These are phyloP conservation scores for Jimgerdemannia flammicorona DNA, from an alignment of 192 early-diverging fungal species.

Conservation along the genomic window DNA sequence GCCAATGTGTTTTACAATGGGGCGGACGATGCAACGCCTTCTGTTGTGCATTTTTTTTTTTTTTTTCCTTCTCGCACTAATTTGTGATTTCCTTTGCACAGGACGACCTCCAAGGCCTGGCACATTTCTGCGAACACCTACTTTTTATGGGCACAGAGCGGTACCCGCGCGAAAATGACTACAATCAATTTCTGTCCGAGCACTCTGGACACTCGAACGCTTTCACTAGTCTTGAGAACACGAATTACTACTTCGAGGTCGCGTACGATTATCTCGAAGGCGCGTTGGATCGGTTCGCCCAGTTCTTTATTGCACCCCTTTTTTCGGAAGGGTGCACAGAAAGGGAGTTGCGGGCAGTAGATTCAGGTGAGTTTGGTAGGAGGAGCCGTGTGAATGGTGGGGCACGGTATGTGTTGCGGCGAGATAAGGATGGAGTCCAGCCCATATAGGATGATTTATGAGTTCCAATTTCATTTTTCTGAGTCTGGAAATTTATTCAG, in stretches of 20 bases:
- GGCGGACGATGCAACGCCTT: no score
- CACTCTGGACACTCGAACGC: conserved; percentile 83
- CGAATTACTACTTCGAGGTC: conserved; percentile 90
- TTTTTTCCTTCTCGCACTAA: no score
- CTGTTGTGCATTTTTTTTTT: no score
- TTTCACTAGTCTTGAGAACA: conserved; percentile 72
- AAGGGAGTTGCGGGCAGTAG: conserved; percentile 90
- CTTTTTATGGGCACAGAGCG: conserved; percentile 65
- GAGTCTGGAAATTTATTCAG: background rate
- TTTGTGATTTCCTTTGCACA: conserved; percentile 6
- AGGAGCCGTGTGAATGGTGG: background rate
- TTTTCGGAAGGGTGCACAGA: conserved; percentile 88
- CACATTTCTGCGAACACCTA: conserved; percentile 83
- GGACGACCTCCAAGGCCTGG: conserved; percentile 71
- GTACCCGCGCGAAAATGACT: conserved; percentile 84
- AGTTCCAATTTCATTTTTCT: no score
- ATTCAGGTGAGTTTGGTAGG: conserved; percentile 58
- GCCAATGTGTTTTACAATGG: no score
- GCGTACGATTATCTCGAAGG: conserved; percentile 53
- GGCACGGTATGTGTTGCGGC: no score
- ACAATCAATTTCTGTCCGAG: conserved; percentile 64
- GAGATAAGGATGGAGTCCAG: no score
- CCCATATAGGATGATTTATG: no score
- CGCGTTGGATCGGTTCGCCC: conserved; percentile 68
- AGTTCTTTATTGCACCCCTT: conserved; percentile 92